Evolutionary conservation across 2,329 filamentous ascomycete species (phyloP), one percentile per base, ranked within the genome.

Genomic region (Leptographium radiaticola): DNA sequence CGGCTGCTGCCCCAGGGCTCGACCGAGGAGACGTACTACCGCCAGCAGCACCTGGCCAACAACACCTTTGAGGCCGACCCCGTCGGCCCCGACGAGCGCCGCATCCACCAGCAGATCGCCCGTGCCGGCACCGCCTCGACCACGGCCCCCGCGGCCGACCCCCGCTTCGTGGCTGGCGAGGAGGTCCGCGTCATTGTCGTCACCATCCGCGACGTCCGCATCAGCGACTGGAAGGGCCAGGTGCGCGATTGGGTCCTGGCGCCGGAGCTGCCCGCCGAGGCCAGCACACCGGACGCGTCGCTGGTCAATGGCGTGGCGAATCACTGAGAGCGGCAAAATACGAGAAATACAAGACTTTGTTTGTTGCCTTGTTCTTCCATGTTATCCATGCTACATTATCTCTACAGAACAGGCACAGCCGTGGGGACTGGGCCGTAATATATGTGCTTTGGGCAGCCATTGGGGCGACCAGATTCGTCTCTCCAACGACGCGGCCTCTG

Each of bases 171-270:
- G 44, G 85, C 84, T 40, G 87, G 85, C 4, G 86, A 89, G 63
- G 86, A 93, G 65, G 89, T 94, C 2, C 77, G 86, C 49, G 90
- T 96, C 8, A 88, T 97, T 38, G 79, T 91, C 7, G 93, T 97
- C 9, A 80, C 78, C 62, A 88, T 97, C 61, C 79, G 77, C 62
- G 87, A 90, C 65, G 89, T 93, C 49, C 79, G 89, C 63, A 94
- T 94, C 62, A 89, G 87, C 59, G 93, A 95, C 67, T 95, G 87
- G 86, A 95, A 95, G 72, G 91, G 93, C n/a, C 81, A 83, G 15
- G 89, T 97, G 6, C 81, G 86, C 62, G 91, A 97, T 65, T 97
- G 74, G 71, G 75, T 75, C 1, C 63, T 80, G 56, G 67, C 68
- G 4, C 65, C 70, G 20, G 62, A 25, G 25, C 25, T 25, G 25